phyloP scores from a whole-genome alignment of 176 grass and related monocot genomes.

The Oryza coarctata region DNA sequence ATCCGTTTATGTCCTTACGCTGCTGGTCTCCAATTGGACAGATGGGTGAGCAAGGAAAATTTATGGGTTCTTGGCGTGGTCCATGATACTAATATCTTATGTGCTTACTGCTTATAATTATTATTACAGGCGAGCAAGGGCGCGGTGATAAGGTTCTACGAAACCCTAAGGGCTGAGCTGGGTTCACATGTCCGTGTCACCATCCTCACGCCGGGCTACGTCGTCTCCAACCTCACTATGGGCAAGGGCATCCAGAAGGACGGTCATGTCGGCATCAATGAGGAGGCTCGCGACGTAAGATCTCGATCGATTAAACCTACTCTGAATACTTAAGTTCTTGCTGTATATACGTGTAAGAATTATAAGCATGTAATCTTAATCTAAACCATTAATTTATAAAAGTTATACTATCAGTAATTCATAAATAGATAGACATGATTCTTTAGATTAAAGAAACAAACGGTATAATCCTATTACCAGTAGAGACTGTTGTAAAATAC shows the following conservation, averaged over 20 bases:
- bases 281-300: constrained; percentile 61
- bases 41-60: neutral
- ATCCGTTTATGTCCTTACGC: neutral
- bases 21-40: neutral
- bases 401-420: too few species aligned
- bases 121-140: constrained; percentile 70
- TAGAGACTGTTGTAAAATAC: too few species aligned
- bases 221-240: constrained; percentile 82
- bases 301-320: too few species aligned
- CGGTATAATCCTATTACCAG: too few species aligned
- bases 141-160: constrained; percentile 66
- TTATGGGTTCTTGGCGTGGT: neutral
- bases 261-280: constrained; percentile 60
- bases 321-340: too few species aligned
- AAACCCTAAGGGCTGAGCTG: constrained; percentile 68
- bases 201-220: constrained; percentile 69
- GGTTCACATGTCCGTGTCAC: constrained; percentile 65
- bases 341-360: too few species aligned
- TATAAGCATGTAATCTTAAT: too few species aligned
- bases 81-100: neutral
- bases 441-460: too few species aligned
- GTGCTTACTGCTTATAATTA: neutral
- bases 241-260: constrained; percentile 76
- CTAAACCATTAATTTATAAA: too few species aligned
- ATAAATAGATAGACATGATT: too few species aligned